Evolutionary conservation across 108 stramenopile genomes (phyloP).

Genomic region (Stephanodiscus minutulus): DNA sequence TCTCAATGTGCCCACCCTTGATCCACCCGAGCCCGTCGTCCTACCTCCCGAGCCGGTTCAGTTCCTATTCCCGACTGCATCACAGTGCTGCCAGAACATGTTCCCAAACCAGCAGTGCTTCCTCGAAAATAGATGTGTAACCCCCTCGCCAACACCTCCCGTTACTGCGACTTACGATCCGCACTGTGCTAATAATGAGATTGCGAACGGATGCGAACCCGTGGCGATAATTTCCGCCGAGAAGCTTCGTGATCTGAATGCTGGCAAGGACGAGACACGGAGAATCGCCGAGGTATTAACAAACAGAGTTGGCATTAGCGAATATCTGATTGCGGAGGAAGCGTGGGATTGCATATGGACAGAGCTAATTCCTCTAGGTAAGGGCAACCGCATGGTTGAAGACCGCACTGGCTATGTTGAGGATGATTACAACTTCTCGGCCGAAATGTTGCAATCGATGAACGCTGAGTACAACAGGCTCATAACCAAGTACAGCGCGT

Average conservation of each 20-base stretch:
- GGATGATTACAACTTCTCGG: conserved; percentile 7
- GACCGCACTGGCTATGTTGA: conserved; percentile 3
- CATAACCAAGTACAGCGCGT: conserved; percentile 37
- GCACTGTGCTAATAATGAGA: too few relatives aligned
- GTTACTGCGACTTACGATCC: too few relatives aligned
- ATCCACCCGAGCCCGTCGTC: too few relatives aligned
- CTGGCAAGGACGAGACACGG: conserved; percentile 15
- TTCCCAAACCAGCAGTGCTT: too few relatives aligned
- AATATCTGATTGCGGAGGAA: conserved; percentile 6
- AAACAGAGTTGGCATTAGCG: background rate
- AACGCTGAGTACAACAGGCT: conserved; percentile 18
- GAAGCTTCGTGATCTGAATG: conserved; percentile 7
- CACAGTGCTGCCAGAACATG: too few relatives aligned
- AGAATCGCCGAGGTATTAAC: conserved; percentile 1
- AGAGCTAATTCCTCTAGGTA: background rate
- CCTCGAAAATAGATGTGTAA: too few relatives aligned
- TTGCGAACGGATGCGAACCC: too few relatives aligned
- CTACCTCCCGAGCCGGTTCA: too few relatives aligned
- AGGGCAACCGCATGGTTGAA: background rate
- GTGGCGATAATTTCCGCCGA: conserved; percentile 47
- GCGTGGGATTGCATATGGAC: conserved; percentile 23
- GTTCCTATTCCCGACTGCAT: too few relatives aligned
- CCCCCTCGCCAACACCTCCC: too few relatives aligned
- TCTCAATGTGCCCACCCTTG: too few relatives aligned
- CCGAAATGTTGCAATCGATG: conserved; percentile 32